Evolutionary conservation across 371 early-diverging fungal genomes (phyloP), one percentile per base, ranked within the genome.

Genomic region (Mucor irregularis): DNA sequence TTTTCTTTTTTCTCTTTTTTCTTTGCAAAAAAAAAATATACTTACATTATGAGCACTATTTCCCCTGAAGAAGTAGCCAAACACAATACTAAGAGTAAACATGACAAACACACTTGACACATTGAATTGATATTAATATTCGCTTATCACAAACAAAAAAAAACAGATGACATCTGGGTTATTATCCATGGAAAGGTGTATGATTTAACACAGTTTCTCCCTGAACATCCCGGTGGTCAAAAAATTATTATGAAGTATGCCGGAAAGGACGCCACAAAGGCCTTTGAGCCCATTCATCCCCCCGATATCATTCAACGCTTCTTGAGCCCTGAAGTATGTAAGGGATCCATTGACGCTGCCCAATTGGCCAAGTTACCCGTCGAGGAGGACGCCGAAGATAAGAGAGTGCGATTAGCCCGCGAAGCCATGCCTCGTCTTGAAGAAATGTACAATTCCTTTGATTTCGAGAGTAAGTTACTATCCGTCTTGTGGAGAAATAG

Each of bases 151-250:
- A 14, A 19, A 29, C 25, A 9, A 30, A 49, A n/a, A 24, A 29
- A n/a, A 50, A 19, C 33, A 78, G 76, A 71, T 42, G 93, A 94
- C 71, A 73, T 89, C 53, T 95, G 96, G 96, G 84, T 94, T 38
- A 81, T 92, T 49, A 77, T 95, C 33, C 83, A 89, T 58, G 90
- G 85, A 48, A 80, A 88, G 61, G 94, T 96, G 11, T 89, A 91
- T 58, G 90, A 95, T 64, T 84, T 90, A 34, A 93, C 95, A 28
- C 68, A 81, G 26, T 94, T 94, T 70, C 55, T 79, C 16, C 79
- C 79, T 13, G 76, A 86, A 53, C 88, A 87, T 59, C 86, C 87
- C 26, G 86, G 90, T 35, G 88, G 88, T 9, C 77, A 76, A 50
- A 83, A 82, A 46, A 81, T 85, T 19, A 85, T 85, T 49, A 47